These are phyloP conservation scores for Lactarius trivialis DNA, from an alignment of 768 basidiomycete genomes.

Conservation along the genomic window DNA sequence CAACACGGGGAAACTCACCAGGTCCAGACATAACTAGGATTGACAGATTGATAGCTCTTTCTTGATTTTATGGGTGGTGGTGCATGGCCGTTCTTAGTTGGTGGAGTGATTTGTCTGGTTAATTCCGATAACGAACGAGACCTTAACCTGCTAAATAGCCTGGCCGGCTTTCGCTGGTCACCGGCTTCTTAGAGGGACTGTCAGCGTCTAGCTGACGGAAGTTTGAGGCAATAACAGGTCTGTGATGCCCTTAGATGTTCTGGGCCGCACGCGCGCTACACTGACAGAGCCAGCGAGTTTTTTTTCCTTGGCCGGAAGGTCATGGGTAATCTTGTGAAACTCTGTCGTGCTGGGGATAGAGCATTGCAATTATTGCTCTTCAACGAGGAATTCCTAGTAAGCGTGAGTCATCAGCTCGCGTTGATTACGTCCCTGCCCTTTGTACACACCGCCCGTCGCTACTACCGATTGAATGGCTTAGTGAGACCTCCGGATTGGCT, in stretches of 20 bases:
- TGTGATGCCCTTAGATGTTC: constrained; percentile 42
- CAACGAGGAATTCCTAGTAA: constrained; percentile 89
- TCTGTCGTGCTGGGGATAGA: constrained; percentile 81
- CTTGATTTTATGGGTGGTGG: constrained; percentile 77
- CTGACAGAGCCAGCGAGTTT: constrained; percentile 85
- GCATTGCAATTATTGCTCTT: constrained; percentile 90
- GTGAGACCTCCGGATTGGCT: constrained; percentile 80
- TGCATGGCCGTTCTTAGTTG: constrained; percentile 88
- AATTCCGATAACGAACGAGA: constrained; percentile 94
- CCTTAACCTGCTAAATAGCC: constrained; percentile 92
- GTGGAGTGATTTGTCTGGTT: constrained; percentile 95
- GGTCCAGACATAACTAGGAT: constrained; percentile 56
- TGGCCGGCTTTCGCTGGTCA: constrained; percentile 62
- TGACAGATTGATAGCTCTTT: constrained; percentile 58
- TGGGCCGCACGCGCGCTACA: constrained; percentile 84
- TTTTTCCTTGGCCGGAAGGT: constrained; percentile 67
- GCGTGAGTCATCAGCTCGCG: constrained; percentile 82
- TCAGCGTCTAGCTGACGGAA: background rate
- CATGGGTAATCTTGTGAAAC: constrained; percentile 74
- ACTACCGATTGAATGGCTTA: constrained; percentile 90
- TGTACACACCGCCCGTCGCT: constrained; percentile 87
- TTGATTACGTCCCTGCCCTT: constrained; percentile 89
- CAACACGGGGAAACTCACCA: constrained; percentile 79
- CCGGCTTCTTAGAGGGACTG: constrained; percentile 54
- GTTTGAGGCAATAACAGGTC: constrained; percentile 11